A percentile compares a stretch with the other conserved stretches of the same genome.
Conservation (phyloP, 306 rosid species). For the Hippophae rhamnoides region DNA sequence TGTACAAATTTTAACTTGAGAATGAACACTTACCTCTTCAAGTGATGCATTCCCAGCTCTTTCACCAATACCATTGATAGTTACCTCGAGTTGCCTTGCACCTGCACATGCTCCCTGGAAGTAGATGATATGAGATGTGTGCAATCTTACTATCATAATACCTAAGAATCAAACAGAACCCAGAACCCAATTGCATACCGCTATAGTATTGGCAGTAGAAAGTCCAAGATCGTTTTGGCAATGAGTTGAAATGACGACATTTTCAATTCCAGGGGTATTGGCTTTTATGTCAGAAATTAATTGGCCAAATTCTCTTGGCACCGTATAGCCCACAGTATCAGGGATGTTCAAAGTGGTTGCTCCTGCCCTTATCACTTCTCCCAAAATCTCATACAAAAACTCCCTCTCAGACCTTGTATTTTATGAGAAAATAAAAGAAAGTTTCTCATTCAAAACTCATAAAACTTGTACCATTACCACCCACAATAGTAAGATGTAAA, state of each 20-base stretch:
- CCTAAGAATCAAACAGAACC: neutral
- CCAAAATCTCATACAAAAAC: constrained; percentile 75
- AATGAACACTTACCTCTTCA: constrained; percentile 61
- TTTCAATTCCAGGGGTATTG: constrained; percentile 79
- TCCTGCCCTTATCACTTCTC: constrained; percentile 89
- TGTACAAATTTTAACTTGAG: neutral
- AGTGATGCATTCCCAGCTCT: constrained; percentile 98
- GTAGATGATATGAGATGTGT: constrained; percentile 18
- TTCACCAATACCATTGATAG: constrained; percentile 97
- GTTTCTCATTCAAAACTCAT: too few relatives aligned
- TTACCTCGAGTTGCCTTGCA: constrained; percentile 96
- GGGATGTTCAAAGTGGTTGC: constrained; percentile 96
- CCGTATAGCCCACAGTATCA: constrained; percentile 78
- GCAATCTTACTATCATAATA: neutral
- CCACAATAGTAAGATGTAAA: too few relatives aligned
- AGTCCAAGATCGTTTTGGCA: constrained; percentile 99
- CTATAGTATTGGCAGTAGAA: constrained; percentile 79
- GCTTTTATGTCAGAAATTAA: constrained; percentile 83
- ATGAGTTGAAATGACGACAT: constrained; percentile 88
- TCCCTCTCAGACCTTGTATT: constrained; percentile 70
- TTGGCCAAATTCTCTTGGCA: constrained; percentile 60
- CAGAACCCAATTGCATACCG: constrained; percentile 37
- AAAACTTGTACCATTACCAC: too few relatives aligned
- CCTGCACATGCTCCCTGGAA: constrained; percentile 88
- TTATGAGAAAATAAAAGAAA: constrained; percentile 7